A percentile compares a stretch with the other conserved stretches of the same genome.
These are phyloP conservation scores for Leccinellum albellum DNA, from an alignment of 768 basidiomycete species.

Conservation along the genomic window DNA sequence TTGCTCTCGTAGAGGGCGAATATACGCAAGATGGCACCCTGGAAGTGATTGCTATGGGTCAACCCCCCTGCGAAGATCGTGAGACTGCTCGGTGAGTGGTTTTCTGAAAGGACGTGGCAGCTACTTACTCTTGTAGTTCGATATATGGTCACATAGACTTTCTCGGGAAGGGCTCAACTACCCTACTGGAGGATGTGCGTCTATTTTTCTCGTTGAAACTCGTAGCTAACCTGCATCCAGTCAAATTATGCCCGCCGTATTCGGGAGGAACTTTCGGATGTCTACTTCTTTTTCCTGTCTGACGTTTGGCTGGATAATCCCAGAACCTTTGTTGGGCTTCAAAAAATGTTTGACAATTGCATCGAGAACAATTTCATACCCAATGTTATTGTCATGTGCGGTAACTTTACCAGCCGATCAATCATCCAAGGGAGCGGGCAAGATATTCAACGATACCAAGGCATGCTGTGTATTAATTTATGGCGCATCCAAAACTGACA, in stretches of 20 bases:
- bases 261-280: slow-evolving; percentile 64
- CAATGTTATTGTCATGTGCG: slow-evolving; percentile 86
- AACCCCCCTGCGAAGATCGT: slow-evolving; percentile 93
- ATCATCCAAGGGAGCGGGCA: slow-evolving; percentile 74
- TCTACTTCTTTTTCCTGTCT: slow-evolving; percentile 90
- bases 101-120: not conserved
- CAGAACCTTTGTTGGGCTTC: slow-evolving; percentile 72
- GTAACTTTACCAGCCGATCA: slow-evolving; percentile 87
- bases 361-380: slow-evolving; percentile 86
- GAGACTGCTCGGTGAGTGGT: slow-evolving; percentile 68
- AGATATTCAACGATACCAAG: slow-evolving; percentile 83
- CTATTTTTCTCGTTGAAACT: not conserved
- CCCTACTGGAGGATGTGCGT: slow-evolving; percentile 84
- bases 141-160: slow-evolving; percentile 98
- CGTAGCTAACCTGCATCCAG: slow-evolving; percentile 34
- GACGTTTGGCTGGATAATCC: slow-evolving; percentile 95
- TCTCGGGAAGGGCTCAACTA: slow-evolving; percentile 90
- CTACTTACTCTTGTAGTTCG: slow-evolving; percentile 47
- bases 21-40: slow-evolving; percentile 91
- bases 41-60: slow-evolving; percentile 90
- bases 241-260: slow-evolving; percentile 59
- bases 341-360: slow-evolving; percentile 86
- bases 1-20: slow-evolving; percentile 93
- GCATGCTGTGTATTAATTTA: slow-evolving; percentile 35
- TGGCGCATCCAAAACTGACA: not conserved